Base-by-base conservation (phyloP, 768 basidiomycete species). In the Lactarius evosmus region DNA sequence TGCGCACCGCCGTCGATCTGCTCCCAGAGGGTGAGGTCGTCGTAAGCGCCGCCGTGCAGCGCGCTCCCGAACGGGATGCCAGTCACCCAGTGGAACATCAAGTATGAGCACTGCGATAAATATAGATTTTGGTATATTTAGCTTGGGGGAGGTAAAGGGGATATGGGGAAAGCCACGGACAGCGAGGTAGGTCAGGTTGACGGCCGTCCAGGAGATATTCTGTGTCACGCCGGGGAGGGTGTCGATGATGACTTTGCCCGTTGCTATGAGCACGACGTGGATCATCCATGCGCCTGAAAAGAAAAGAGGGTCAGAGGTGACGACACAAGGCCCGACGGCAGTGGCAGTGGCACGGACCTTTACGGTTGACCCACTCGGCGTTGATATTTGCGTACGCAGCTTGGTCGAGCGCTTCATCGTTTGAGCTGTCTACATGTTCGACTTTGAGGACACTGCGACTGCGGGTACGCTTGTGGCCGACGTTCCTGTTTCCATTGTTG, bases 1-100 rank as follows among this genome's bases (percentile, higher is more conserved):
- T 98, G 97, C 0, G 95, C 97, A 41, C 97, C 97, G 56, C 92
- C 90, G 75, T 99, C 97, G 56, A 99, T 99, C 80, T 99, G 97
- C 73, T 99, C 97, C 97, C 97, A 99, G 33, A 99, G 79, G 0
- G 97, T 98, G 54, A 98, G 83, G 70, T 98, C 93, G 74, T 98
- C 97, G 76, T 96, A 99, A 14, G 94, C 97, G 27, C 97, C 97
- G 12, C 88, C 89, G 69, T 93, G 90, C 50, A 89, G 78, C 65
- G 91, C 87, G 61, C 85, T 87, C 70, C 94, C 89, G 74, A 98
- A 98, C 8, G 96, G 96, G 49, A 96, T 94, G 59, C 96, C 96
- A 9, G 95, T 98, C 56, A 95, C 94, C 83, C 92, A 93, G 73
- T 98, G 96, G 80, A 98, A 98, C 91, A 98, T 95, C 66, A 98